Evolutionary conservation across 1,284 basidiomycete species (phyloP).

Genomic region (Fomes fomentarius): DNA sequence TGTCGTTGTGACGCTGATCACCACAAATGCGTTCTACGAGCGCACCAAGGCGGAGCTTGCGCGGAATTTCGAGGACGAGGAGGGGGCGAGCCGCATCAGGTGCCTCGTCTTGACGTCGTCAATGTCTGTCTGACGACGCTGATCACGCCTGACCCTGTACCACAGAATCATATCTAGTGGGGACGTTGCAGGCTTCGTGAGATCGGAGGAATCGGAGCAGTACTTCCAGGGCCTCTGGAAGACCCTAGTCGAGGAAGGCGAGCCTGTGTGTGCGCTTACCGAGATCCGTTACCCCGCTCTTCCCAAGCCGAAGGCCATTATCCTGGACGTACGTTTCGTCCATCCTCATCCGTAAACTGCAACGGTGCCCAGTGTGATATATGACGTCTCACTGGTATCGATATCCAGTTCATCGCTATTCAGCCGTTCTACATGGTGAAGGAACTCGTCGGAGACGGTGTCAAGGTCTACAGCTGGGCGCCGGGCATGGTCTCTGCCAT

Average conservation of each 20-base stretch:
- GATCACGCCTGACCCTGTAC: too few relatives aligned
- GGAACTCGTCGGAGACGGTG: constrained; percentile 5
- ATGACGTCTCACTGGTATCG: too few relatives aligned
- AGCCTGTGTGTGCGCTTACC: constrained; percentile 4
- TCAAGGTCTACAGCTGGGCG: constrained; percentile 25
- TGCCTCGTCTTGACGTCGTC: too few relatives aligned
- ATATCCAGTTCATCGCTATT: constrained; percentile 9
- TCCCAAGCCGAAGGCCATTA: constrained; percentile 4
- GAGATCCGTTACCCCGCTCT: constrained; percentile 1
- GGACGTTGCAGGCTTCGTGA: background rate
- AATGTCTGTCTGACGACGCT: too few relatives aligned
- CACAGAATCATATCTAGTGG: constrained; percentile 14
- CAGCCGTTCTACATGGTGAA: constrained; percentile 5
- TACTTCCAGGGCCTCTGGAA: background rate
- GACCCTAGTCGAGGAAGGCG: background rate
- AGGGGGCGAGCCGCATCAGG: constrained; percentile 14
- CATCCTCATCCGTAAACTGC: too few relatives aligned
- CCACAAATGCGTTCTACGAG: constrained; percentile 10
- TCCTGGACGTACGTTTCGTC: constrained; percentile 7
- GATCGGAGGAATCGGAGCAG: background rate
- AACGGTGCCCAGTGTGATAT: too few relatives aligned
- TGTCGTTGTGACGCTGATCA: constrained; percentile 25
- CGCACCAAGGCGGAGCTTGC: constrained; percentile 23
- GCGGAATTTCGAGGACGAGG: constrained; percentile 22
- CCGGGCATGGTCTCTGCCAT: constrained; percentile 14